A percentile compares a stretch with the other conserved stretches of the same genome.
These are phyloP conservation scores for Lentinula boryana DNA, from an alignment of 768 basidiomycete genomes.

Conservation along the genomic window DNA sequence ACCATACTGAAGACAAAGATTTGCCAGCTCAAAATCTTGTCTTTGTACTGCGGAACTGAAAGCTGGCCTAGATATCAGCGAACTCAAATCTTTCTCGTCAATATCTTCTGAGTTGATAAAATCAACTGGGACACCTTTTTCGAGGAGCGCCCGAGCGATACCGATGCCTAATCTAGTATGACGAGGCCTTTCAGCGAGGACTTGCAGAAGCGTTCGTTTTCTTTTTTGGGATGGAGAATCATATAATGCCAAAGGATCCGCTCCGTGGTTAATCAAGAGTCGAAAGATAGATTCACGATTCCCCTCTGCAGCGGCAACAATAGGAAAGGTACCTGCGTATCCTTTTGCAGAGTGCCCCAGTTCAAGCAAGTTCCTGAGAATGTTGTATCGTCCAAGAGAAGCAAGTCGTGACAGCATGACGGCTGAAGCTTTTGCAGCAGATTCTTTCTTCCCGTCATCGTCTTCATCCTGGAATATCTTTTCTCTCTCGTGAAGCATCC, in stretches of 20 bases:
- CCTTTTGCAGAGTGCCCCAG: conserved; percentile 8
- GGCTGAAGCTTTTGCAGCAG: not conserved
- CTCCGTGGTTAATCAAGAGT: conserved; percentile 6
- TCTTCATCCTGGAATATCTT: not conserved
- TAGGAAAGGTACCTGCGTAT: not conserved
- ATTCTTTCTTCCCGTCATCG: not conserved
- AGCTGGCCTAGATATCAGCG: not conserved
- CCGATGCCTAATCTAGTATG: not conserved
- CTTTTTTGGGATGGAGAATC: not conserved
- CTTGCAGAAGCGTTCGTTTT: not conserved
- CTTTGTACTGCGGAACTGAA: conserved; percentile 6
- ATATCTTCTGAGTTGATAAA: not conserved
- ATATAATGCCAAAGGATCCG: not conserved
- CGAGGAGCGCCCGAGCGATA: not conserved
- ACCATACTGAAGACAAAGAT: not conserved
- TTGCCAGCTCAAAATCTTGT: conserved; percentile 9
- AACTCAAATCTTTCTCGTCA: not conserved
- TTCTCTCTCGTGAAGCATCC: conserved; percentile 3
- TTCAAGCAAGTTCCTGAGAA: conserved; percentile 4
- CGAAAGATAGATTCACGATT: conserved; percentile 8
- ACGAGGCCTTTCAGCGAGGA: not conserved
- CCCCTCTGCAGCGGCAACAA: conserved; percentile 7
- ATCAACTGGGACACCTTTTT: conserved; percentile 8
- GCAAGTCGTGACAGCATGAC: conserved; percentile 4
- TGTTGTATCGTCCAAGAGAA: not conserved